Evolutionary conservation across 352 stramenopile genomes (phyloP).

Genomic region (Pythium brassicae): DNA sequence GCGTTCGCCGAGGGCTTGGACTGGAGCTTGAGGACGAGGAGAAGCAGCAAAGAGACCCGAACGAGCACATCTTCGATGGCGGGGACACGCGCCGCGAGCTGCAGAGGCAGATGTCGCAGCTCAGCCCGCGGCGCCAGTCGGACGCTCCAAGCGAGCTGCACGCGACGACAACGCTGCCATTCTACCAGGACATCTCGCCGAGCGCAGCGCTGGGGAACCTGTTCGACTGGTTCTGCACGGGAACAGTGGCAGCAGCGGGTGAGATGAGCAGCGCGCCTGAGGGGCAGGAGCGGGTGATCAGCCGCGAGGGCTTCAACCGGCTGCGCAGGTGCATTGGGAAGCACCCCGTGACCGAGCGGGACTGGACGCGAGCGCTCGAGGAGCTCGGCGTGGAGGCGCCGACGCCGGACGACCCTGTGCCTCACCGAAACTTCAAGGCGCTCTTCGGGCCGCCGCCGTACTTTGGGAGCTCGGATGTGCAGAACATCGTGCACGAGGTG

Average conservation of each 20-base stretch:
- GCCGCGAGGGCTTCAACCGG: slow-evolving; percentile 31
- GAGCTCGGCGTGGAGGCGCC: slow-evolving; percentile 20
- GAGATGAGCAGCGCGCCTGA: background rate
- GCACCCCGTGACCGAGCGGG: slow-evolving; percentile 9
- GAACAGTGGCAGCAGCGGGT: background rate
- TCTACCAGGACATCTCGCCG: slow-evolving; percentile 51
- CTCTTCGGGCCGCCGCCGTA: slow-evolving; percentile 53
- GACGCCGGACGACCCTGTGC: slow-evolving; percentile 14
- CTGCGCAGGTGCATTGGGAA: slow-evolving; percentile 37
- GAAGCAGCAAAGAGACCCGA: slow-evolving; percentile 15
- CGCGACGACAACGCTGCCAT: slow-evolving; percentile 38
- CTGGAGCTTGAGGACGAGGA: slow-evolving; percentile 22
- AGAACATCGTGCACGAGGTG: slow-evolving; percentile 35
- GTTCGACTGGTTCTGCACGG: slow-evolving; percentile 31
- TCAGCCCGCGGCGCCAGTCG: slow-evolving; percentile 29
- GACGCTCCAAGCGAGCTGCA: slow-evolving; percentile 8
- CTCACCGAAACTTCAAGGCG: slow-evolving; percentile 40
- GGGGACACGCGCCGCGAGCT: slow-evolving; percentile 18
- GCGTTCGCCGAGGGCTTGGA: background rate
- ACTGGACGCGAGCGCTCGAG: slow-evolving; percentile 42
- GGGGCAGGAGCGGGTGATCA: slow-evolving; percentile 6
- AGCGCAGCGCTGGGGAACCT: slow-evolving; percentile 34
- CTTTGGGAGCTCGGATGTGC: slow-evolving; percentile 37
- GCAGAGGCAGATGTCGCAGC: slow-evolving; percentile 29
- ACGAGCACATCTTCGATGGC: slow-evolving; percentile 32